Percentiles rank a stretch among this genome's conserved stretches.
Evolutionary conservation across 2,329 filamentous ascomycete species (phyloP).

Genomic region (Epichloe festucae): DNA sequence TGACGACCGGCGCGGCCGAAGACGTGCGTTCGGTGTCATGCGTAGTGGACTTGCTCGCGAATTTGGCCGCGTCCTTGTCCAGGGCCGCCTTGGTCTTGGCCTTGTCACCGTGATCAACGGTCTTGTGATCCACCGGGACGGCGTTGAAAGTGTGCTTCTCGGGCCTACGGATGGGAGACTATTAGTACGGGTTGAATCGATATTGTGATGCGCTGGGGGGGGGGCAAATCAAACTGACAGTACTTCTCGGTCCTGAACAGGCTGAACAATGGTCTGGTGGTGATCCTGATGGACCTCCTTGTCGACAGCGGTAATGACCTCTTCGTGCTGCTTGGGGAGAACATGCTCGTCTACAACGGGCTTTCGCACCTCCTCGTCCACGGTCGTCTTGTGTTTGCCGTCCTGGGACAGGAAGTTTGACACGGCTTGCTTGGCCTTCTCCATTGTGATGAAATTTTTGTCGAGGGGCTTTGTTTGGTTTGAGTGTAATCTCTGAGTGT

Average conservation of each 20-base stretch:
- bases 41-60: slow-evolving; percentile 15
- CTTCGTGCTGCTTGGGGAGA: slow-evolving; percentile 46
- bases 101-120: slow-evolving; percentile 47
- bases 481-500: too few relatives aligned
- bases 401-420: slow-evolving; percentile 45
- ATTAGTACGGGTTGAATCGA: too few relatives aligned
- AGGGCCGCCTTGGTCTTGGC: slow-evolving; percentile 32
- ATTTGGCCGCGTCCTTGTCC: slow-evolving; percentile 33
- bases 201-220: too few relatives aligned
- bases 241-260: slow-evolving; percentile 28
- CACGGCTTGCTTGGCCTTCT: slow-evolving; percentile 51
- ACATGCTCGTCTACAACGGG: slow-evolving; percentile 49
- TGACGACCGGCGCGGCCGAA: slow-evolving; percentile 13
- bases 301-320: slow-evolving; percentile 49
- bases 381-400: slow-evolving; percentile 56
- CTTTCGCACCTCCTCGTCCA: slow-evolving; percentile 51
- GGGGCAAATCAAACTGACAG: slow-evolving; percentile 26
- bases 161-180: slow-evolving; percentile 21
- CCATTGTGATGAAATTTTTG: slow-evolving; percentile 28
- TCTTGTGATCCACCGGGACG: slow-evolving; percentile 44
- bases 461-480: too few relatives aligned
- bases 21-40: slow-evolving; percentile 17
- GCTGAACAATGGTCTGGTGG: slow-evolving; percentile 57
- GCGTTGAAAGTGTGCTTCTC: slow-evolving; percentile 51
- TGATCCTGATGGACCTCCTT: slow-evolving; percentile 61